Evolutionary conservation across 345 rosid species (phyloP).

Genomic region (Barbarea vulgaris): DNA sequence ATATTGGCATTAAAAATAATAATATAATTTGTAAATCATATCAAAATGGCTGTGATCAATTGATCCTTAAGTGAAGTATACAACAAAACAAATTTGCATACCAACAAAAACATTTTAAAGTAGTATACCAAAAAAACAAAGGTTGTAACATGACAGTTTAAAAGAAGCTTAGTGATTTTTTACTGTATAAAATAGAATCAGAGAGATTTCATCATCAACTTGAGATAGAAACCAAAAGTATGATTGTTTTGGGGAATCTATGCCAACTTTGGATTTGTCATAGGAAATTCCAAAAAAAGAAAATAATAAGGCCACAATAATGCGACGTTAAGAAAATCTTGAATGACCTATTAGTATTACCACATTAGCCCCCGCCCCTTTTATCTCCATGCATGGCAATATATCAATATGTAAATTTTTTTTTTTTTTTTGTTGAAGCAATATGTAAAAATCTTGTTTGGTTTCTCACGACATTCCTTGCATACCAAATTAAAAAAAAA

Average conservation of each 20-base stretch:
- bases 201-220: conserved; percentile 9
- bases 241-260: conserved; percentile 20
- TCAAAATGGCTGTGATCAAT: background rate
- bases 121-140: background rate
- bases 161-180: background rate
- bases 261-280: conserved; percentile 34
- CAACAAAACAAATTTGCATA: background rate
- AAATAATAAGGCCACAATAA: conserved; percentile 22
- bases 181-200: conserved; percentile 10
- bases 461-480: conserved; percentile 9
- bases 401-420: background rate
- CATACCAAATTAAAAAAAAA: too few species aligned
- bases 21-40: background rate
- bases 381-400: conserved; percentile 15
- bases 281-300: conserved; percentile 18
- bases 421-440: too few species aligned
- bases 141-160: background rate
- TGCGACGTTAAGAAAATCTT: conserved; percentile 20
- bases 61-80: background rate
- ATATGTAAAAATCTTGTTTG: too few species aligned
- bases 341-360: background rate
- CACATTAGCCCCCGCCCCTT: background rate
- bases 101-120: background rate
- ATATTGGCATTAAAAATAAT: background rate
- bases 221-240: conserved; percentile 12